A percentile compares a stretch with the other conserved stretches of the same genome.
Evolutionary conservation across 2,329 filamentous ascomycete species (phyloP).

Genomic region (Diaporthe capsici): DNA sequence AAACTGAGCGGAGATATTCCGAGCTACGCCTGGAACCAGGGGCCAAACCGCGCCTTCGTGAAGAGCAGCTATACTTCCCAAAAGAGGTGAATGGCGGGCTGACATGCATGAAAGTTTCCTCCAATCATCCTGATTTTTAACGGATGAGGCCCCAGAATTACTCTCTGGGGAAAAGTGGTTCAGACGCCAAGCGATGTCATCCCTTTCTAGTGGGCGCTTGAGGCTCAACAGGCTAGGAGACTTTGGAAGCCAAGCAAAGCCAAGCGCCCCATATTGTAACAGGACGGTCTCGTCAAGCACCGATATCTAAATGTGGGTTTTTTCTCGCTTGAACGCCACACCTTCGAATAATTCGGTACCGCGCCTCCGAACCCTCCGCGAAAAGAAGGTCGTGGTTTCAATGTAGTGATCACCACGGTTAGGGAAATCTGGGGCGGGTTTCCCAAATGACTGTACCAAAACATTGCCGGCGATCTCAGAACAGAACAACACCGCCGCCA

Average conservation of each 20-base stretch:
- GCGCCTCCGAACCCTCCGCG: constrained; percentile 7
- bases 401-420: constrained; percentile 16
- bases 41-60: neutral
- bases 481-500: neutral
- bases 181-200: constrained; percentile 31
- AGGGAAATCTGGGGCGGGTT: constrained; percentile 31
- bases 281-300: constrained; percentile 31
- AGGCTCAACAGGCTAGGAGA: constrained; percentile 12
- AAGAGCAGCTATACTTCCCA: neutral
- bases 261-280: constrained; percentile 32
- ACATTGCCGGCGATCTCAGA: constrained; percentile 12
- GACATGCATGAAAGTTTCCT: constrained; percentile 17
- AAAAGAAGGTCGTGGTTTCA: constrained; percentile 14
- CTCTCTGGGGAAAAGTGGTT: constrained; percentile 27
- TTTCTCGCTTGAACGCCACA: constrained; percentile 14
- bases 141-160: neutral
- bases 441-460: constrained; percentile 5
- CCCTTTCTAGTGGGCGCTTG: constrained; percentile 28
- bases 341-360: constrained; percentile 14
- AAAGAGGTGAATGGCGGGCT: constrained; percentile 9
- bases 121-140: constrained; percentile 8
- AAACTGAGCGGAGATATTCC: constrained; percentile 12
- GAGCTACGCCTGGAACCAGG: neutral
- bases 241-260: constrained; percentile 26
- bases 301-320: constrained; percentile 14